Base-by-base conservation (phyloP, 1,139 yeast genomes). In the Blastobotrys proliferans region DNA sequence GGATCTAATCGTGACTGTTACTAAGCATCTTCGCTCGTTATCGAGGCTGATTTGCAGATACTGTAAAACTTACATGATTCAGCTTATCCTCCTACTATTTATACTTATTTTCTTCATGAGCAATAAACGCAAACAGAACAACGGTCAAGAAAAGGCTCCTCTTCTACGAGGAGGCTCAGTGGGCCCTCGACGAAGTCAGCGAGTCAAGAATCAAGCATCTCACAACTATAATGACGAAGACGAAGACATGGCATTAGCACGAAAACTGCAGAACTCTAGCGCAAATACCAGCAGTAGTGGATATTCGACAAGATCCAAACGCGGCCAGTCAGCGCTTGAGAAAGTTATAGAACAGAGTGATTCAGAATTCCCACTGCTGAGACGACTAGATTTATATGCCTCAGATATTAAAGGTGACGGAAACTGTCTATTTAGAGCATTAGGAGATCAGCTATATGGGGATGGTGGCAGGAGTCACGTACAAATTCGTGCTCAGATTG, bases 371-470 rank as follows among this genome's bases (percentile, higher is more conserved):
- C 70, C 71, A 1, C 50, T 66, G 14, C 57, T 68, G 26, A 56
- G 51, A 19, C 47, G 54, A 13, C 54, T 65, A 24, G 67, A 65
- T 1, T 54, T 67, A 6, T 66, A 65, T 48, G 69, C 70, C 1
- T 51, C 67, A 6, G 54, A 62, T 9, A 67, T 66, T 29, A 54
- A 55, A 16, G 72, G 72, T 9, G 73, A 68, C 41, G 73, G 73
- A 19, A 68, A 68, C 55, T 68, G 73, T 47, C 51, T 68, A 22
- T 68, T 68, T 47, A 58, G 73, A n/a, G 64, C 72, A 0, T 46
- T 68, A 30, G 59, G 69, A 13, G 73, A 68, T 50, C 73, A 68
- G 50, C 45, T 57, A 19, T 63, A 56, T 38, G 72, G 72, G 11
- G 66, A 66, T 40, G 62, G 60, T 9, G 60, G 61, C 1, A 50